phyloP scores from a whole-genome alignment of 108 stramenopile genomes.

The Poteriospumella lacustris region DNA sequence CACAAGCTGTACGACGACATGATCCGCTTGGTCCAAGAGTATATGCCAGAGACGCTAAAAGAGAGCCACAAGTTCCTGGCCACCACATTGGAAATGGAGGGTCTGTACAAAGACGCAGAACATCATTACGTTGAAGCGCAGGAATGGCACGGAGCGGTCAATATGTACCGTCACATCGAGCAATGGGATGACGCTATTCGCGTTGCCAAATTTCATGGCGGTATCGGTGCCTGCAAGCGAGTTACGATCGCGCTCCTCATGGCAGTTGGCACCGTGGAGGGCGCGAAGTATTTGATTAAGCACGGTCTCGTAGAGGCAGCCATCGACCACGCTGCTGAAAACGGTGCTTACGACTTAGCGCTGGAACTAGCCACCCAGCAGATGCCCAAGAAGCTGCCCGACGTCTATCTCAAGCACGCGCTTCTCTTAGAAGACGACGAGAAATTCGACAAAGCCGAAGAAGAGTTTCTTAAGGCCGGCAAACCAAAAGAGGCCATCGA shows the following conservation, averaged over 20 bases:
- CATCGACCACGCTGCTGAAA: slow-evolving; percentile 58
- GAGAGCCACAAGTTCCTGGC: slow-evolving; percentile 59
- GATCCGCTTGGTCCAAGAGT: slow-evolving; percentile 52
- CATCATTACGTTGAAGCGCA: slow-evolving; percentile 59
- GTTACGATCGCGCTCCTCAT: slow-evolving; percentile 59
- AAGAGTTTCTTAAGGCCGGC: slow-evolving; percentile 55
- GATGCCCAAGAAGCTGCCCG: slow-evolving; percentile 43
- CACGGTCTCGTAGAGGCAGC: slow-evolving; percentile 57
- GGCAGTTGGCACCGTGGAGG: slow-evolving; percentile 53
- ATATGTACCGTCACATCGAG: slow-evolving; percentile 59
- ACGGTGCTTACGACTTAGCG: slow-evolving; percentile 53
- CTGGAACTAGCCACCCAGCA: slow-evolving; percentile 48
- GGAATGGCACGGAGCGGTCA: slow-evolving; percentile 58
- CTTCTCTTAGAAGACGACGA: slow-evolving; percentile 59
- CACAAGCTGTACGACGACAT: slow-evolving; percentile 52
- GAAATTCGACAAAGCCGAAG: slow-evolving; percentile 57
- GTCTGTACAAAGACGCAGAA: slow-evolving; percentile 49
- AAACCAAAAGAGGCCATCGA: slow-evolving; percentile 66
- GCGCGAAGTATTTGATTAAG: slow-evolving; percentile 56
- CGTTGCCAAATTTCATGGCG: slow-evolving; percentile 58
- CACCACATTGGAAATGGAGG: slow-evolving; percentile 57
- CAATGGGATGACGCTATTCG: slow-evolving; percentile 60
- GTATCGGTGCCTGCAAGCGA: slow-evolving; percentile 49
- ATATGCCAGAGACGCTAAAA: slow-evolving; percentile 51
- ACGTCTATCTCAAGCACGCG: slow-evolving; percentile 57